Evolutionary conservation across 352 stramenopile species (phyloP), one percentile per base, ranked within the genome.

Genomic region (Phytopythium mirpurense): DNA sequence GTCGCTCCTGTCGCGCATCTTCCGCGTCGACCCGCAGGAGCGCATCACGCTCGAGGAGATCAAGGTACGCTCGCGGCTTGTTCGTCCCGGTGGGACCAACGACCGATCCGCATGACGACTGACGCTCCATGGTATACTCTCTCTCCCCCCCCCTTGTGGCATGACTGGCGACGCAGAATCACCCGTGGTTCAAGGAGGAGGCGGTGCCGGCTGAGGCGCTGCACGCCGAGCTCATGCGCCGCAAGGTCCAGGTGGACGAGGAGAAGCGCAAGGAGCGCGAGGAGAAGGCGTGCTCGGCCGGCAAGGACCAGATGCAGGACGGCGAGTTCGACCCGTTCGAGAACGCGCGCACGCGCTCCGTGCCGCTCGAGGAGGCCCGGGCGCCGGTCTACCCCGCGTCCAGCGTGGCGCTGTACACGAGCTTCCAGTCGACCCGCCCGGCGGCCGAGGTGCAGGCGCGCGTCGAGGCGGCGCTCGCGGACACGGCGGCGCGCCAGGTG

Each of bases 11-110:
- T 77, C 68, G 23, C 66, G 69, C 27, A 90, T 93, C 50, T 91
- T 93, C 35, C 53, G 69, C 43, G 78, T 87, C 24, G 76, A 80
- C 52, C 78, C 80, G 29, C 71, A 88, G 31, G 78, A 87, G 51
- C 77, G 80, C 16, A 86, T 91, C 60, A 91, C 80, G 21, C 63
- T 93, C 37, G 55, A 59, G n/a, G 80, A 90, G 41, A 93, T 91
- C 63, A 88, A 81, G 68, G 72, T 81, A 51, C 21, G 56, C 9
- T 3, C 18, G 42, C n/a, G 6, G 6, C 11, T 15, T n/a, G n/a
- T n/a, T n/a, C n/a, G n/a, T n/a, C n/a, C n/a, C n/a, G n/a, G n/a
- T n/a, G n/a, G n/a, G n/a, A n/a, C n/a, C n/a, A n/a, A n/a, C n/a
- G n/a, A n/a, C n/a, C n/a, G n/a, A n/a, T n/a, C n/a, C n/a, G n/a